These are phyloP conservation scores for Colletotrichum karsti DNA, from an alignment of 2,329 filamentous ascomycete species.

Conservation along the genomic window DNA sequence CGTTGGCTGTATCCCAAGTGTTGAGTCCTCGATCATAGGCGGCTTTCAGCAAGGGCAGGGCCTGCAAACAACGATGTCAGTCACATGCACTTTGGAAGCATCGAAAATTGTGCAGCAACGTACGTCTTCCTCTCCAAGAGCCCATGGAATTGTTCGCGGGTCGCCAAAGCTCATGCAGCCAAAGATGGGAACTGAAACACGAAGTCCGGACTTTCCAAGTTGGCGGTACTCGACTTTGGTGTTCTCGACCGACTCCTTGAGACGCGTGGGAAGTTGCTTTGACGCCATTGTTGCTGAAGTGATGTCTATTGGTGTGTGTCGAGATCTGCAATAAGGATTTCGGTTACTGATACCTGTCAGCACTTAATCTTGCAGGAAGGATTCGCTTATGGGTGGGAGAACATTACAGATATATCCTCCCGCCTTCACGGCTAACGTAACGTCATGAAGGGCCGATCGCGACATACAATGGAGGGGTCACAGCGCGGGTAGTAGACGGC, in stretches of 20 bases:
- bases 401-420: neutral
- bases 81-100: neutral
- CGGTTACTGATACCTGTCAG: neutral
- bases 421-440: constrained; percentile 1
- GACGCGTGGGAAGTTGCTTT: constrained; percentile 18
- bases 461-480: constrained; percentile 19
- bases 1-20: constrained; percentile 64
- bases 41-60: constrained; percentile 67
- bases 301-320: neutral
- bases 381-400: too few species aligned
- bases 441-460: constrained; percentile 20
- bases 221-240: constrained; percentile 57
- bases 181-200: constrained; percentile 69
- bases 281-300: constrained; percentile 3
- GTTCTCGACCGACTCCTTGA: constrained; percentile 38
- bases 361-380: neutral
- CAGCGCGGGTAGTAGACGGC: constrained; percentile 4
- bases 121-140: constrained; percentile 62
- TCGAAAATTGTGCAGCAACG: neutral
- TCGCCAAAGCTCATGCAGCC: constrained; percentile 72
- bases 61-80: constrained; percentile 32
- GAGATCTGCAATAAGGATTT: neutral
- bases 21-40: constrained; percentile 72
- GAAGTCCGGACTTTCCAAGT: constrained; percentile 69
- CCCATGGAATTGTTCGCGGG: constrained; percentile 60